Conservation (phyloP, 371 early-diverging fungal genomes). For the Mortierella sp. region DNA sequence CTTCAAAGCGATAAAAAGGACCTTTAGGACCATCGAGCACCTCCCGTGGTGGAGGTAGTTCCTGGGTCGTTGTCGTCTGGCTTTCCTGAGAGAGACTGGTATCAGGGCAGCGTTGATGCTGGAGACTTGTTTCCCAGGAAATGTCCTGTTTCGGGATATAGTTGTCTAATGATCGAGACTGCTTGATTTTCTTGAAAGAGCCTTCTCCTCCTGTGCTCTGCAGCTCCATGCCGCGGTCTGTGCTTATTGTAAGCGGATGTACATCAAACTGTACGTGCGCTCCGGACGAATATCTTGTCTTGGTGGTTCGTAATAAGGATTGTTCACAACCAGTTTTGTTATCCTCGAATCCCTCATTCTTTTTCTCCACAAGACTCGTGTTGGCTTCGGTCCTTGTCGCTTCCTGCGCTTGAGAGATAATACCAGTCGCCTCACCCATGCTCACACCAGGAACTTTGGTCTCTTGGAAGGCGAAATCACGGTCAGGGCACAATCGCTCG, state of each 20-base stretch:
- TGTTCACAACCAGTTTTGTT: constrained; percentile 21
- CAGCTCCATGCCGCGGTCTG: neutral
- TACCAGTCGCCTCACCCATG: too few species aligned
- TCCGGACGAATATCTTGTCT: constrained; percentile 1
- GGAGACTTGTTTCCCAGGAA: too few species aligned
- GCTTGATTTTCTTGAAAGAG: neutral
- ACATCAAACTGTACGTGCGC: constrained; percentile 24
- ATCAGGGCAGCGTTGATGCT: too few species aligned
- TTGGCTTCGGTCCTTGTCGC: neutral
- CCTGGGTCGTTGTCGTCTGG: neutral
- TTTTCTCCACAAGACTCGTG: too few species aligned
- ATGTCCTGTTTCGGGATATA: too few species aligned
- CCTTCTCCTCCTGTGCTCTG: neutral
- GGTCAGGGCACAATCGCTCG: too few species aligned
- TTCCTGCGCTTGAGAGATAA: too few species aligned
- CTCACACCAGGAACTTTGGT: too few species aligned
- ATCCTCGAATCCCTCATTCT: neutral
- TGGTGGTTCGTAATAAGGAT: constrained; percentile 23
- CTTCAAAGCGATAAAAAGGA: neutral
- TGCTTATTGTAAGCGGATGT: neutral
- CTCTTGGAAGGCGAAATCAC: too few species aligned
- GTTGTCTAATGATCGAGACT: neutral
- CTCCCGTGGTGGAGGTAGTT: too few species aligned
- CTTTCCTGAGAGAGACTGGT: too few species aligned
- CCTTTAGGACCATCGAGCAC: too few species aligned